Base-by-base conservation (phyloP, 2,329 filamentous ascomycete genomes). In the Aspergillus quadrilineatus region DNA sequence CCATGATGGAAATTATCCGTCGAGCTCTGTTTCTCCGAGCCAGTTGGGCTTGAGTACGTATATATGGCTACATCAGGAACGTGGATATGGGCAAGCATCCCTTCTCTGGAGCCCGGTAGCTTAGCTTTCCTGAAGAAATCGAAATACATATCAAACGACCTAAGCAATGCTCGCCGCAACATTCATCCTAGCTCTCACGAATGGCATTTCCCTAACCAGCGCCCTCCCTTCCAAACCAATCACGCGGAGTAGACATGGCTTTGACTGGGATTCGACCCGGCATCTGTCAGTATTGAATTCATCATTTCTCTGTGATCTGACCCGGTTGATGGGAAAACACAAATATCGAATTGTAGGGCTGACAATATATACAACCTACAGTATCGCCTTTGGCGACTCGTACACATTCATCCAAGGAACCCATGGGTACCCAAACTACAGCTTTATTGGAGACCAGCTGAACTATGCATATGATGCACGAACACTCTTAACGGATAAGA, bases 401-500 rank as follows among this genome's bases (percentile, higher is more conserved):
- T 72, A 70, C 26, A 70, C 80, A 1, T 85, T 76, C 54, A 74
- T 83, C 0, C 80, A 83, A 70, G 82, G 82, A 8, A 79, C 77
- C 0, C 66, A 74, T n/a, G 81, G 81, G 3, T 76, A 71, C 32
- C 69, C 76, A 52, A 80, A 82, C 57, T 82, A 73, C 62, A 81
- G 77, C 53, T 84, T 82, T 68, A 83, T 84, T 45, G 80, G 80
- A n/a, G 79, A 81, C 59, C 72, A 74, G 46, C 68, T 79, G n/a
- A 71, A 81, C 55, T 74, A 78, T 32, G 68, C 73, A 28, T 83
- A 78, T 61, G 75, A 76, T 0, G 67, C 77, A 0, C 53, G 72
- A 6, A 67, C 76, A 12, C 73, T 84, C 0, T 70, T 83, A 12
- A 69, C 68, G 1, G 71, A 81, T 62, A 68, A 74, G 56, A 84